Percentiles rank a stretch among this genome's conserved stretches.
Conservation (phyloP, 306 rosid species). For the Rosa rugosa region DNA sequence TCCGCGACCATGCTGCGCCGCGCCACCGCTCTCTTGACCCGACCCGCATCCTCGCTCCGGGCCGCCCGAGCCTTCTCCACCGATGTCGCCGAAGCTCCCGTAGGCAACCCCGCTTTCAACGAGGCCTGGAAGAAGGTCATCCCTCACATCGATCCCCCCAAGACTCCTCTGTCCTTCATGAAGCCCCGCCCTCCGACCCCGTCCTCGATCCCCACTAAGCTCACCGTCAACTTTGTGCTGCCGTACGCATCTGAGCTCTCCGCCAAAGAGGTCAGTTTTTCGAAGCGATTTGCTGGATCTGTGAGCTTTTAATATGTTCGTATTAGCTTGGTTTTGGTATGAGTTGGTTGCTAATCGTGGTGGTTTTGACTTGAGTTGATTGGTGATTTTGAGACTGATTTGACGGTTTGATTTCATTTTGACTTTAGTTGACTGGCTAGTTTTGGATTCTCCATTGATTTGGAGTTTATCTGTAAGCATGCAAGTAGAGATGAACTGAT, state of each 20-base stretch:
- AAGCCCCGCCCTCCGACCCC: constrained; percentile 73
- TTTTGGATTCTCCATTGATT: not conserved
- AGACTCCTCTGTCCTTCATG: constrained; percentile 70
- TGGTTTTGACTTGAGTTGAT: constrained; percentile 1
- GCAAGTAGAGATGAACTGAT: not conserved
- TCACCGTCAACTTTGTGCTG: constrained; percentile 90
- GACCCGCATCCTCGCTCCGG: constrained; percentile 30
- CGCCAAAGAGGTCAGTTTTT: constrained; percentile 67
- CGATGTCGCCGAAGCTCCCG: constrained; percentile 47
- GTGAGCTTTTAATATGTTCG: not conserved
- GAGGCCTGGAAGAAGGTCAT: constrained; percentile 72
- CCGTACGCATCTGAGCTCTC: constrained; percentile 84
- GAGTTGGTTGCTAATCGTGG: not conserved
- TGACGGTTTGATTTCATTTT: not conserved
- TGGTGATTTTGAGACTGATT: not conserved
- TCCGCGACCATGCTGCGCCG: constrained; percentile 68
- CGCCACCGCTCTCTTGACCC: constrained; percentile 49
- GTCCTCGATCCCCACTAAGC: constrained; percentile 69
- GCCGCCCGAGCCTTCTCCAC: constrained; percentile 54
- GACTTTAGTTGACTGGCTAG: not conserved
- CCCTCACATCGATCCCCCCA: constrained; percentile 74
- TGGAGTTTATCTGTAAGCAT: not conserved
- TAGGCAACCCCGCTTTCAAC: constrained; percentile 37
- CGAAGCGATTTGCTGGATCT: not conserved
- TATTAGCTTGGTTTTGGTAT: not conserved